Percentiles rank a stretch among this genome's conserved stretches.
phyloP scores from a whole-genome alignment of 129 eudicot species.

The Mikania micrantha region DNA sequence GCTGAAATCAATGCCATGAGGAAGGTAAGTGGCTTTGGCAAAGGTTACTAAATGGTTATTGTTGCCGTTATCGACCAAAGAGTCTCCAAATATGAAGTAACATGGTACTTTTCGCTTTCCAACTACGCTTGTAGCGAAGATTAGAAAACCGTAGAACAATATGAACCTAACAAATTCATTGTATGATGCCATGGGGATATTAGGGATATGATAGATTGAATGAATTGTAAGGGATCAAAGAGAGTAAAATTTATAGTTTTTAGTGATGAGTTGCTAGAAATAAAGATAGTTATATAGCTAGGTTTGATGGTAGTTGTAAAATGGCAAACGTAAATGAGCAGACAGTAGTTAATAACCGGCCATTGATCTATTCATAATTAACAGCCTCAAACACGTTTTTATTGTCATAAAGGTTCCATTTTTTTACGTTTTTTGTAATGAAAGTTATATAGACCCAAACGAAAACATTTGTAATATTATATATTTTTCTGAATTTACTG shows the following conservation, averaged over 20 bases:
- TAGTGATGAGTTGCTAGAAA: background rate
- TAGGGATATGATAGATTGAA: background rate
- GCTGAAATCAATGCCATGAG: conserved; percentile 33
- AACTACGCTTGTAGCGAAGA: conserved; percentile 22
- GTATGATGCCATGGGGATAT: conserved; percentile 1
- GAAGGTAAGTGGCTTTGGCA: conserved; percentile 35
- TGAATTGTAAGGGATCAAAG: background rate
- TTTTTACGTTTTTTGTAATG: background rate
- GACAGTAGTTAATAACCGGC: background rate
- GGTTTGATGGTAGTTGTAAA: background rate
- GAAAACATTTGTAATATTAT: background rate
- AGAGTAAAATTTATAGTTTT: background rate
- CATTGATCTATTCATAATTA: background rate
- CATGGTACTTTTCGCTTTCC: conserved; percentile 38
- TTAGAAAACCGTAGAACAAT: background rate
- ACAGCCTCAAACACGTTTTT: background rate
- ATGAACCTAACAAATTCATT: conserved; percentile 1
- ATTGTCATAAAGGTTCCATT: background rate
- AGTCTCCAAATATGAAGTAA: conserved; percentile 38
- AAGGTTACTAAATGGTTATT: conserved; percentile 29
- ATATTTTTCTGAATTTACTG: background rate
- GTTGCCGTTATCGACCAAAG: conserved; percentile 30
- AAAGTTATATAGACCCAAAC: background rate
- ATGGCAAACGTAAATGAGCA: background rate
- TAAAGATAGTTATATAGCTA: background rate